These are phyloP conservation scores for Scleroderma citrinum DNA, from an alignment of 768 basidiomycete species.

Conservation along the genomic window DNA sequence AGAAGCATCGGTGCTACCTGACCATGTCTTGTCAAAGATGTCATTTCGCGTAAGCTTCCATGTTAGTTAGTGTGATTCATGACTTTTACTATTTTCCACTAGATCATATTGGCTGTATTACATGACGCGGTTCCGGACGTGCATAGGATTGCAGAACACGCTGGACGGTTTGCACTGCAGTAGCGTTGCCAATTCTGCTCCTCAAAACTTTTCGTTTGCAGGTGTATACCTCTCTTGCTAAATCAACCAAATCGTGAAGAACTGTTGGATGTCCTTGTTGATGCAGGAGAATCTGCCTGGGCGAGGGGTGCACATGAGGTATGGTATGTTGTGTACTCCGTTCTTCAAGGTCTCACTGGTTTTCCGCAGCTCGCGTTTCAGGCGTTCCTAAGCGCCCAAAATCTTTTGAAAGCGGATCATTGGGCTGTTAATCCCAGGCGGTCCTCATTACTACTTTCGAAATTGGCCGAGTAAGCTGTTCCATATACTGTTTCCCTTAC, in stretches of 20 bases:
- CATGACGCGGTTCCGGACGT: constrained; percentile 56
- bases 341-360: background rate
- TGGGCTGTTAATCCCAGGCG: constrained; percentile 45
- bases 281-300: constrained; percentile 68
- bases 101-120: constrained; percentile 71
- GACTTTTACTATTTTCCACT: constrained; percentile 2
- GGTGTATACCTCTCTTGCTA: constrained; percentile 56
- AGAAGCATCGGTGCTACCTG: constrained; percentile 47
- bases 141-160: constrained; percentile 66
- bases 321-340: constrained; percentile 3
- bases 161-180: constrained; percentile 40
- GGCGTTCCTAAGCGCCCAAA: constrained; percentile 54
- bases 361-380: constrained; percentile 49
- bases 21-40: constrained; percentile 55
- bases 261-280: constrained; percentile 52
- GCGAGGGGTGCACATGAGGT: constrained; percentile 74
- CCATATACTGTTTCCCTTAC: background rate
- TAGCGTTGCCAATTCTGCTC: background rate
- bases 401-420: constrained; percentile 46
- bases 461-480: constrained; percentile 54
- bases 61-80: background rate
- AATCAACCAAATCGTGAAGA: constrained; percentile 59
- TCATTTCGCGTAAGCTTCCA: constrained; percentile 49
- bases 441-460: constrained; percentile 49
- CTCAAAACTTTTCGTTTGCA: constrained; percentile 16